A percentile compares a stretch with the other conserved stretches of the same genome.
Conservation (phyloP, 1,284 basidiomycete genomes). For the Ganoderma sinense region DNA sequence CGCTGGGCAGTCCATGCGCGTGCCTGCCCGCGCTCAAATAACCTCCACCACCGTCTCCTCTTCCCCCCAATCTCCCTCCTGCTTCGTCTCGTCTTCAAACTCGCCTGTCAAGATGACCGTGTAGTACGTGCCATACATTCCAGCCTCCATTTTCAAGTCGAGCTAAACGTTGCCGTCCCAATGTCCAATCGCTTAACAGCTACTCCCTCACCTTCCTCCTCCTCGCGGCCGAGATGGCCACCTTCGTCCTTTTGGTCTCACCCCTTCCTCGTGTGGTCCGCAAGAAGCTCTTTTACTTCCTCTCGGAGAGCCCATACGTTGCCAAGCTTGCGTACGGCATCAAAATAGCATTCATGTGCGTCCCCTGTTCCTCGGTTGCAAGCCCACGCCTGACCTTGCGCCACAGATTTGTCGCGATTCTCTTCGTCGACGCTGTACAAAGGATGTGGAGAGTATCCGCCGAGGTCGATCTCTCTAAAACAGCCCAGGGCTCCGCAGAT, state of each 20-base stretch:
- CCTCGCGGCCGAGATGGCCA: constrained; percentile 79
- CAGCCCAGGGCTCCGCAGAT: constrained; percentile 63
- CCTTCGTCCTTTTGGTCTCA: constrained; percentile 77
- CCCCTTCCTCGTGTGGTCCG: constrained; percentile 81
- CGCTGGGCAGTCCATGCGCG: constrained; percentile 9
- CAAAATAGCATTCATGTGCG: constrained; percentile 95
- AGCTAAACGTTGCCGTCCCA: neutral
- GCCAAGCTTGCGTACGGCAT: constrained; percentile 82
- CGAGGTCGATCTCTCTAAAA: constrained; percentile 78
- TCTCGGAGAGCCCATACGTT: constrained; percentile 71
- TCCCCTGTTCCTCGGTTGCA: constrained; percentile 18
- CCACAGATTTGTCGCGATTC: constrained; percentile 82
- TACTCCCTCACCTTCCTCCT: constrained; percentile 82
- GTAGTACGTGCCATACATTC: constrained; percentile 55
- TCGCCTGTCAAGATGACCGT: constrained; percentile 63
- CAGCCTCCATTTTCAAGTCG: neutral
- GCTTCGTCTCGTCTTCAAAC: constrained; percentile 1
- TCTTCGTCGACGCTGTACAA: constrained; percentile 92
- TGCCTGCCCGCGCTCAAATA: constrained; percentile 8
- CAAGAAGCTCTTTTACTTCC: constrained; percentile 79
- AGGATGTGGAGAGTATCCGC: constrained; percentile 89
- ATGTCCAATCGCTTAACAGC: constrained; percentile 43
- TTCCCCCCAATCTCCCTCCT: neutral
- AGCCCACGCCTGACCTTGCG: constrained; percentile 8
- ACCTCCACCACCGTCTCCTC: neutral